Evolutionary conservation across 345 rosid genomes (phyloP).

Genomic region (Pugionium dolabratum): DNA sequence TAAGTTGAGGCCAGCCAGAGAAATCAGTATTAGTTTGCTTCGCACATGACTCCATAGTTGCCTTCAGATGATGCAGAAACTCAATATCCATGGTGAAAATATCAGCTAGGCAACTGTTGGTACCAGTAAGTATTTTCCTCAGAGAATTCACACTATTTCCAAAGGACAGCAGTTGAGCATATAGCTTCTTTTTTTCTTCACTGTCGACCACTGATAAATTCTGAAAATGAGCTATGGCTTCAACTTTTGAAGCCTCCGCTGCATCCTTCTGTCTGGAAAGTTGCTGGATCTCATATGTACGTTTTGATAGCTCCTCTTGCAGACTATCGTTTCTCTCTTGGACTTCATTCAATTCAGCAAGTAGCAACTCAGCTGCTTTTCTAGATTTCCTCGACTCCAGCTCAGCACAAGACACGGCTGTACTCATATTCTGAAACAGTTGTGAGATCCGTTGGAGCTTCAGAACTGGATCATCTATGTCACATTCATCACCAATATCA

Average conservation of each 20-base stretch:
- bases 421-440: conserved; percentile 57
- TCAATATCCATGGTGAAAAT: conserved; percentile 60
- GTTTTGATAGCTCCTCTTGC: conserved; percentile 71
- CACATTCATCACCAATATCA: conserved; percentile 60
- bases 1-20: conserved; percentile 42
- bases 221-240: conserved; percentile 58
- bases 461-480: conserved; percentile 55
- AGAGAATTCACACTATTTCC: conserved; percentile 55
- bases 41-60: conserved; percentile 49
- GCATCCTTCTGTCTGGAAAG: conserved; percentile 56
- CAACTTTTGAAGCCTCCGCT: conserved; percentile 63
- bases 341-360: conserved; percentile 89
- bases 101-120: conserved; percentile 47
- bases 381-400: conserved; percentile 75
- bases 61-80: conserved; percentile 62
- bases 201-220: conserved; percentile 44
- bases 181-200: conserved; percentile 56
- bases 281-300: conserved; percentile 49
- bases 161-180: conserved; percentile 49
- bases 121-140: conserved; percentile 48
- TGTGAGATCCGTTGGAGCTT: conserved; percentile 60
- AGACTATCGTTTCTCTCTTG: conserved; percentile 88
- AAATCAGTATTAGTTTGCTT: conserved; percentile 41
- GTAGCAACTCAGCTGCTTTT: conserved; percentile 86
- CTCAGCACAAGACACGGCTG: conserved; percentile 56